Evolutionary conservation across 768 basidiomycete species (phyloP).

Genomic region (Pisolithus albus): DNA sequence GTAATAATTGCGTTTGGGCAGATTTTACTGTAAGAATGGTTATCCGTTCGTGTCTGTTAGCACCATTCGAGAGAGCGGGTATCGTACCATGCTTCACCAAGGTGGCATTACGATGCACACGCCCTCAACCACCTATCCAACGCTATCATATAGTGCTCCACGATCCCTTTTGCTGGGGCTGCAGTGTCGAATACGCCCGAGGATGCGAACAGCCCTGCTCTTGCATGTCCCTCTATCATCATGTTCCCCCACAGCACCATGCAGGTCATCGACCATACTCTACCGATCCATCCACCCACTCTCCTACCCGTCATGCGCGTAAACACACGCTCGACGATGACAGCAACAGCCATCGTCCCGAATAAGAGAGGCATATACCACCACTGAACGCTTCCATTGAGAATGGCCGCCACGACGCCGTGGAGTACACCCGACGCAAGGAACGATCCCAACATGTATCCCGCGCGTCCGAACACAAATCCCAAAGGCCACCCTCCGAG

Average conservation of each 20-base stretch:
- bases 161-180: conserved; percentile 3
- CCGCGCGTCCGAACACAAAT: conserved; percentile 39
- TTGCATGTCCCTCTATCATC: conserved; percentile 17
- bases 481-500: conserved; percentile 26
- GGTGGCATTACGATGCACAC: neutral
- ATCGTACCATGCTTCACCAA: too few relatives aligned
- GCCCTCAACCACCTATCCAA: conserved; percentile 13
- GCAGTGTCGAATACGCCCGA: conserved; percentile 4
- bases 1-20: too few relatives aligned
- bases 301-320: conserved; percentile 16
- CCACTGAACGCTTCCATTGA: conserved; percentile 43
- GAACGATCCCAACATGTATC: conserved; percentile 50
- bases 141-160: conserved; percentile 5
- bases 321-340: conserved; percentile 37
- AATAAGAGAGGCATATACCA: conserved; percentile 41
- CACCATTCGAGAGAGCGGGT: too few relatives aligned
- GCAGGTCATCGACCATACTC: conserved; percentile 31
- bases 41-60: too few relatives aligned
- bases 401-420: conserved; percentile 41
- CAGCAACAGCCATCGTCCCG: conserved; percentile 45
- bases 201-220: conserved; percentile 7
- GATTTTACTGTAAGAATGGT: too few relatives aligned
- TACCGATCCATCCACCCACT: conserved; percentile 26
- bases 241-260: conserved; percentile 17
- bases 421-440: conserved; percentile 52